Conservation (phyloP, 345 rosid species). For the Excoecaria cochinchinensis region DNA sequence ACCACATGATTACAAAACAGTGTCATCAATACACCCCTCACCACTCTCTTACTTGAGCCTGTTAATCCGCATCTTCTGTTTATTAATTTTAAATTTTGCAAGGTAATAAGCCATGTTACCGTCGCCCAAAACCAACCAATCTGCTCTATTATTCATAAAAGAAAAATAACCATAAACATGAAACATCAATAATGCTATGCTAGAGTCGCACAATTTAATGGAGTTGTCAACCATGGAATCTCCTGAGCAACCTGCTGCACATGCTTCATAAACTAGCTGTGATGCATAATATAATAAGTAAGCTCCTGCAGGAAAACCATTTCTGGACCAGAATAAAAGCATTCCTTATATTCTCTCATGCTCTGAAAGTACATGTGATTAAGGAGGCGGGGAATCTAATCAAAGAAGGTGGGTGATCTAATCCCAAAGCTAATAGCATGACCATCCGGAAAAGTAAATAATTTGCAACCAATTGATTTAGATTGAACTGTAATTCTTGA, state of each 20-base stretch:
- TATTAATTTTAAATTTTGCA: too few relatives aligned
- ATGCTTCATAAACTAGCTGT: conserved; percentile 47
- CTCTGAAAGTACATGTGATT: conserved; percentile 36
- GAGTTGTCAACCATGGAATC: conserved; percentile 19
- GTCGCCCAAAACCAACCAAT: too few relatives aligned
- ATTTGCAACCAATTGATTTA: conserved; percentile 34
- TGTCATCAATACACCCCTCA: too few relatives aligned
- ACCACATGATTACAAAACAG: too few relatives aligned
- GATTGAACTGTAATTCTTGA: conserved; percentile 32
- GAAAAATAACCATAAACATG: conserved; percentile 43
- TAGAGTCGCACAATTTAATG: conserved; percentile 20
- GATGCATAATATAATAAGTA: conserved; percentile 40
- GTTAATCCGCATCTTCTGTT: too few relatives aligned
- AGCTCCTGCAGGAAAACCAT: conserved; percentile 44
- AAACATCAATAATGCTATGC: conserved; percentile 30
- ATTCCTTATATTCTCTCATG: conserved; percentile 33
- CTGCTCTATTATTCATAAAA: conserved; percentile 22
- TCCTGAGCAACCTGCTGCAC: conserved; percentile 20
- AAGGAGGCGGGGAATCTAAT: too few relatives aligned
- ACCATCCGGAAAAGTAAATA: conserved; percentile 36
- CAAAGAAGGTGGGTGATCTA: conserved; percentile 38
- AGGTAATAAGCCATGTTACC: too few relatives aligned
- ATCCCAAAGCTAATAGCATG: conserved; percentile 30
- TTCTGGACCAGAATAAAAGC: conserved; percentile 45
- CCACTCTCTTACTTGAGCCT: too few relatives aligned